phyloP scores from a whole-genome alignment of 495 filamentous ascomycete species.

The Parmelia sp. region DNA sequence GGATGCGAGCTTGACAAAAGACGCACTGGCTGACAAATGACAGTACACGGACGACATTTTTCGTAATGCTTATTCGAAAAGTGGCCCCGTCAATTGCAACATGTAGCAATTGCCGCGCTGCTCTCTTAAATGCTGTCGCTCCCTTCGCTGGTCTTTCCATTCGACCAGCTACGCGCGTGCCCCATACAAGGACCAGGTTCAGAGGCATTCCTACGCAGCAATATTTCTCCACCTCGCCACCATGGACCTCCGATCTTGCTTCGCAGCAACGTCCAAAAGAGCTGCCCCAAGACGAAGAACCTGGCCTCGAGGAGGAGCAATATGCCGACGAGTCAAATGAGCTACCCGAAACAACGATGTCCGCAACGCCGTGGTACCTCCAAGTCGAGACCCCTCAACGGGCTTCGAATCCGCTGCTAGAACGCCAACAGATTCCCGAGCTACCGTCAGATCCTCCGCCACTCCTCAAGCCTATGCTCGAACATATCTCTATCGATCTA shows the following conservation, averaged over 20 bases:
- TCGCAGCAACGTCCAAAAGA: slow-evolving; percentile 10
- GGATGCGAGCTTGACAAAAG: background rate
- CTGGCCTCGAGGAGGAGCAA: background rate
- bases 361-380: slow-evolving; percentile 73
- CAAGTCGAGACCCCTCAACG: slow-evolving; percentile 52
- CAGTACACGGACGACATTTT: background rate
- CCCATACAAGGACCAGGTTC: background rate
- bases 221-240: background rate
- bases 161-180: slow-evolving; percentile 4
- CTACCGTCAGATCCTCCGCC: slow-evolving; percentile 68
- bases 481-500: slow-evolving; percentile 70
- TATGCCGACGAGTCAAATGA: background rate
- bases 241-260: slow-evolving; percentile 6
- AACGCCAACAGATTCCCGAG: slow-evolving; percentile 64
- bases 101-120: slow-evolving; percentile 20
- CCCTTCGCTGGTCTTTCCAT: slow-evolving; percentile 10
- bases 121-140: slow-evolving; percentile 19
- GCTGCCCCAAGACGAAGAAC: background rate
- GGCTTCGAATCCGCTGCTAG: slow-evolving; percentile 45
- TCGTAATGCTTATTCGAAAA: background rate
- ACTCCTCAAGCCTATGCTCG: slow-evolving; percentile 64
- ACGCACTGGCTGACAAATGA: background rate
- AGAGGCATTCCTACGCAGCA: background rate
- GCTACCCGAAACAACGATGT: background rate
- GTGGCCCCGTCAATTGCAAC: background rate